A percentile compares a stretch with the other conserved stretches of the same genome.
Conservation (phyloP, 2,329 filamentous ascomycete species). For the Colletotrichum limetticola region DNA sequence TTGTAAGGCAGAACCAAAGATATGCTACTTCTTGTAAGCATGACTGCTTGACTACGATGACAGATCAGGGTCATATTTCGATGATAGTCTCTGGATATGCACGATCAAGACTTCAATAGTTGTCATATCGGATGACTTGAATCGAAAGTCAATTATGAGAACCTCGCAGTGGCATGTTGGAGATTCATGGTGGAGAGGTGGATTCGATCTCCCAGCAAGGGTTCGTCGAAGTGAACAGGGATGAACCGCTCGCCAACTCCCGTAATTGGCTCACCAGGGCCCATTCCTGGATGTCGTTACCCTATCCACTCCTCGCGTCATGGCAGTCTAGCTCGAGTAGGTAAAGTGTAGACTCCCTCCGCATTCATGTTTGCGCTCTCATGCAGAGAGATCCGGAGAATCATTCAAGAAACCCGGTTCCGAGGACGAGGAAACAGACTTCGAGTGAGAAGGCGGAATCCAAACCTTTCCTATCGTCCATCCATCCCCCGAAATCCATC, state of each 20-base stretch:
- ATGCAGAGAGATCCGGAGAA: background rate
- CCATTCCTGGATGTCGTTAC: conserved; percentile 26
- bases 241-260: background rate
- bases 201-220: too few relatives aligned
- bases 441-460: conserved; percentile 2
- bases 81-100: too few relatives aligned
- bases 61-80: too few relatives aligned
- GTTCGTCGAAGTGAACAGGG: background rate
- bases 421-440: background rate
- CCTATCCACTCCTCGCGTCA: conserved; percentile 29
- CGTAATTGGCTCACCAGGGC: background rate
- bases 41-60: too few relatives aligned
- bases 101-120: too few relatives aligned
- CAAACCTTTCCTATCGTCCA: background rate
- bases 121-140: too few relatives aligned
- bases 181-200: too few relatives aligned
- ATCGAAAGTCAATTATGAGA: too few relatives aligned
- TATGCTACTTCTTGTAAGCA: background rate
- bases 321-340: conserved; percentile 10
- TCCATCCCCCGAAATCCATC: background rate
- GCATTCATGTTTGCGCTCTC: background rate
- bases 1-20: background rate
- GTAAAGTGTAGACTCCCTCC: conserved; percentile 11
- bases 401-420: background rate
- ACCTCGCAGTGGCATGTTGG: too few relatives aligned